Evolutionary conservation across 2,329 filamentous ascomycete genomes (phyloP).

Genomic region (Blumeriella jaapii): DNA sequence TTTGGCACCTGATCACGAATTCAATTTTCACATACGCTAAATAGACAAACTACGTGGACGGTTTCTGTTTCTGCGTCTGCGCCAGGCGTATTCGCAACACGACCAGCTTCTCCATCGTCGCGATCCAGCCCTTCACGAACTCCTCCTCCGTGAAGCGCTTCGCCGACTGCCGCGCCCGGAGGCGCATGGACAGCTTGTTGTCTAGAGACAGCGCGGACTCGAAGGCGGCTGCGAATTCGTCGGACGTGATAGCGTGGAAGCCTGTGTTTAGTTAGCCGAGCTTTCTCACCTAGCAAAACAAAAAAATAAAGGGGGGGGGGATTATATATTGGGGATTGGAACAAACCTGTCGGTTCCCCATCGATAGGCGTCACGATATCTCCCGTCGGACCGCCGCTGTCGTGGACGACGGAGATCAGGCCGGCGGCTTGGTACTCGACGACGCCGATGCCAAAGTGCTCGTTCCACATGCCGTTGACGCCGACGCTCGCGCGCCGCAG

Average conservation of each 20-base stretch:
- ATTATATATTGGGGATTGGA: background rate
- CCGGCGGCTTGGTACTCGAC: slow-evolving; percentile 97
- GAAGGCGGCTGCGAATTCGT: slow-evolving; percentile 73
- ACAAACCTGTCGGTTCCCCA: slow-evolving; percentile 62
- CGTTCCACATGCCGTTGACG: slow-evolving; percentile 99
- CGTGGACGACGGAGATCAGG: slow-evolving; percentile 82
- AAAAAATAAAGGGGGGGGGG: background rate
- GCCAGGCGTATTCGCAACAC: slow-evolving; percentile 6
- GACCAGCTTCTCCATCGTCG: slow-evolving; percentile 63
- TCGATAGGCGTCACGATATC: slow-evolving; percentile 83
- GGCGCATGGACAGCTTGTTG: slow-evolving; percentile 63
- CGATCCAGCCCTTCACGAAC: slow-evolving; percentile 70
- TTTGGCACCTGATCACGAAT: slow-evolving; percentile 7
- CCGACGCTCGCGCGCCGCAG: slow-evolving; percentile 68
- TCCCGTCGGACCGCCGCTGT: slow-evolving; percentile 83
- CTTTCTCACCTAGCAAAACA: background rate
- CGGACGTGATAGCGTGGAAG: slow-evolving; percentile 69
- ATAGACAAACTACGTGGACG: no score
- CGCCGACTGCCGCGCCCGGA: slow-evolving; percentile 65
- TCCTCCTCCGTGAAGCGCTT: slow-evolving; percentile 78
- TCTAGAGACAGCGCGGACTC: slow-evolving; percentile 59
- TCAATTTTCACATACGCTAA: no score
- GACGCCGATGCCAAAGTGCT: slow-evolving; percentile 96
- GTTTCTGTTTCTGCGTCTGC: background rate
- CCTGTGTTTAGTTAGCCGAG: no score